Conservation (phyloP, 441 rosid genomes). For the Corymbia calophylla region DNA sequence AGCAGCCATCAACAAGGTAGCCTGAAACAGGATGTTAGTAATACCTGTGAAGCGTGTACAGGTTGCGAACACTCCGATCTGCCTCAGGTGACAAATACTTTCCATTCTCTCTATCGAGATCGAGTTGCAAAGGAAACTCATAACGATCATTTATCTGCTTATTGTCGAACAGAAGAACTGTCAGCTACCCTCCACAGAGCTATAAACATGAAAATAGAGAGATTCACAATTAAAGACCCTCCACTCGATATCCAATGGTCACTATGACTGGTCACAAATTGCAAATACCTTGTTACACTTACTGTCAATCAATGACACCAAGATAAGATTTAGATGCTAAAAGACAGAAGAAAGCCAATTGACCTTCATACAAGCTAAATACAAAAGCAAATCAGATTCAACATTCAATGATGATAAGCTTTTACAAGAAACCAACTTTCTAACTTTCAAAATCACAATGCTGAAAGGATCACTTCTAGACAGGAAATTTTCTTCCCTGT, state of each 20-base stretch:
- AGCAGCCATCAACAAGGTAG: neutral
- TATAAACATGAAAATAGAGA: neutral
- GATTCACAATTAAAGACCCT: neutral
- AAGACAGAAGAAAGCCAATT: neutral
- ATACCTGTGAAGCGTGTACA: slow-evolving; percentile 90
- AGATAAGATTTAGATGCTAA: neutral
- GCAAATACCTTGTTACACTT: neutral
- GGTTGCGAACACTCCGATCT: slow-evolving; percentile 79
- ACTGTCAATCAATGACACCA: neutral
- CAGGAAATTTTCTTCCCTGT: neutral
- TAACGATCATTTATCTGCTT: slow-evolving; percentile 82
- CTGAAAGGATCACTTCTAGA: neutral
- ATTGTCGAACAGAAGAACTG: neutral
- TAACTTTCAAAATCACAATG: neutral
- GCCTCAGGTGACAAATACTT: slow-evolving; percentile 87
- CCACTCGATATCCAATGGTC: neutral
- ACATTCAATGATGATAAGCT: neutral
- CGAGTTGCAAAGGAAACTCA: slow-evolving; percentile 93
- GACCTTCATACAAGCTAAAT: neutral
- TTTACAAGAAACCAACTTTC: neutral
- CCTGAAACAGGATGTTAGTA: neutral
- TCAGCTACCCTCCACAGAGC: neutral
- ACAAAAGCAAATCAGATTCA: neutral
- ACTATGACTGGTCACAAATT: neutral
- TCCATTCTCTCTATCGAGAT: slow-evolving; percentile 76